Evolutionary conservation across 805 yeast species (phyloP).

Genomic region (Cyberlindnera xishuangbannaensis): DNA sequence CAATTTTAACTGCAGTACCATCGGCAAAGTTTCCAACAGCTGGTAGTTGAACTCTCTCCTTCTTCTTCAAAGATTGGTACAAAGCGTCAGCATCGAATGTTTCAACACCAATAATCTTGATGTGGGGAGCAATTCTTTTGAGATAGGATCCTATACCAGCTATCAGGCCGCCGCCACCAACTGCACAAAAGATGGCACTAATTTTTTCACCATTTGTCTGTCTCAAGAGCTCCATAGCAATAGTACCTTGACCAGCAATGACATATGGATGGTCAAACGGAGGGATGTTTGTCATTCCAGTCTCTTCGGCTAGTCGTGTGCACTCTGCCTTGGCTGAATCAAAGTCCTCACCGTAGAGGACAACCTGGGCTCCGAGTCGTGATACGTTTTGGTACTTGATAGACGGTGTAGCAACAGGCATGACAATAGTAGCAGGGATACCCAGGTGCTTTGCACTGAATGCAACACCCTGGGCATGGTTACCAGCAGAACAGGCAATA

Average conservation of each 20-base stretch:
- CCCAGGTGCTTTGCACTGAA: constrained; percentile 78
- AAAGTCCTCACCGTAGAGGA: constrained; percentile 87
- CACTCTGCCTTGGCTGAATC: constrained; percentile 95
- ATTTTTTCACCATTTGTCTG: constrained; percentile 75
- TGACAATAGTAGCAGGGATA: constrained; percentile 93
- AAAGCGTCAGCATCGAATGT: constrained; percentile 95
- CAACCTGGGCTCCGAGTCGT: constrained; percentile 91
- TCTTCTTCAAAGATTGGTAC: constrained; percentile 56
- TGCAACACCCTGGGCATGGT: constrained; percentile 99
- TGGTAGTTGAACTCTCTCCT: constrained; percentile 49
- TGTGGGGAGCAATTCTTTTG: constrained; percentile 96
- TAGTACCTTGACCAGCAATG: constrained; percentile 98
- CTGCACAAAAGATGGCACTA: constrained; percentile 83
- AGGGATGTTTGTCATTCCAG: constrained; percentile 86
- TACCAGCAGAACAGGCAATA: constrained; percentile 97
- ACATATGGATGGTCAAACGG: constrained; percentile 98
- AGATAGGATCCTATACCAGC: constrained; percentile 88
- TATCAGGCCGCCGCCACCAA: constrained; percentile 96
- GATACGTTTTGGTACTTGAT: constrained; percentile 91
- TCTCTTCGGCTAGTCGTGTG: constrained; percentile 55
- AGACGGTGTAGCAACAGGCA: constrained; percentile 97
- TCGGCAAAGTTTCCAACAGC: constrained; percentile 97
- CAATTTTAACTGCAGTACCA: constrained; percentile 90
- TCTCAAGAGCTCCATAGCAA: constrained; percentile 87
- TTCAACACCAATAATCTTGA: constrained; percentile 92